Conservation (phyloP, 2,329 filamentous ascomycete species). For the Ophiostoma quercus region DNA sequence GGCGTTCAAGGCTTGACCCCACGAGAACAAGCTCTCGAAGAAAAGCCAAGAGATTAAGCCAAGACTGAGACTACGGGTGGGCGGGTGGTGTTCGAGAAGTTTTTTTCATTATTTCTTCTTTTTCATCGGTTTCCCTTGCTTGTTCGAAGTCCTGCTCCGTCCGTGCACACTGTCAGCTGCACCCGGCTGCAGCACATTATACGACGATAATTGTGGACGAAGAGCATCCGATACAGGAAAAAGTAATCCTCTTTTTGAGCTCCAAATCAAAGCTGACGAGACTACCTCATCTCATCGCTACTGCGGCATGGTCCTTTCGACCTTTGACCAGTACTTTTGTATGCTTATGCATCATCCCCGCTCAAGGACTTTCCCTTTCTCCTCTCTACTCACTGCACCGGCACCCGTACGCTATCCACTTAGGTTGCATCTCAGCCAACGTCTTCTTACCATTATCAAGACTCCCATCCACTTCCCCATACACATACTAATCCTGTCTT, state of each 20-base stretch:
- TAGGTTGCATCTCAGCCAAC: neutral
- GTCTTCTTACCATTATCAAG: neutral
- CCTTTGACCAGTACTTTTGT: neutral
- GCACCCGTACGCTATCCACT: neutral
- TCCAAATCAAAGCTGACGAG: neutral
- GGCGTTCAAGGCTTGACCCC: slow-evolving; percentile 1
- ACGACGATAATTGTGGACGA: neutral
- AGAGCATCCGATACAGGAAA: neutral
- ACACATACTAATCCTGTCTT: neutral
- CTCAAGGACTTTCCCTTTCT: neutral
- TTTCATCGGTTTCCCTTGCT: neutral
- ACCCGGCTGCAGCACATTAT: neutral
- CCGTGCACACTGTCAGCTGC: neutral
- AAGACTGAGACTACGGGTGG: neutral
- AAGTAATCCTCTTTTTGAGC: too few species aligned
- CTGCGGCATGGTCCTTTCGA: neutral
- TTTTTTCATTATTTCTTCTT: neutral
- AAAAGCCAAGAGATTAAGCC: neutral
- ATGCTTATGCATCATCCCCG: neutral
- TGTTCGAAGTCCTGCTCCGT: neutral
- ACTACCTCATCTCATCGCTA: neutral
- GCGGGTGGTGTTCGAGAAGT: neutral
- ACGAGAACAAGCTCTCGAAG: neutral
- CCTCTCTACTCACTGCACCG: neutral
- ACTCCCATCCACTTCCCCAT: neutral